Base-by-base conservation (phyloP, 768 basidiomycete genomes). In the Imleria badia region DNA sequence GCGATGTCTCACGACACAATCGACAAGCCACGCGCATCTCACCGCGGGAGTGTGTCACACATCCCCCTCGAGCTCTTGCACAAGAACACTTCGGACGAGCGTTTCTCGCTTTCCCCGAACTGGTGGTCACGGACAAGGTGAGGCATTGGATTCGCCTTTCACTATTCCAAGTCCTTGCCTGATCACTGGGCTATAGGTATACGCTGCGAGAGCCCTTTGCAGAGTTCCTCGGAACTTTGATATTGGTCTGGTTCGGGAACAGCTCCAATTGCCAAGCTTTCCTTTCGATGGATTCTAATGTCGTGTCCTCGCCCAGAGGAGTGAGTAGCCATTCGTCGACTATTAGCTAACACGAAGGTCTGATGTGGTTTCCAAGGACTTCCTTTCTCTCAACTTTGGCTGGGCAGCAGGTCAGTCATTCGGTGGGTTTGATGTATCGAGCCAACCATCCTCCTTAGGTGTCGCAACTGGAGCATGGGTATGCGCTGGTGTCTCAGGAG, bases 391-490 rank as follows among this genome's bases (percentile, higher is more conserved):
- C 50, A 55, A 56, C 47, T 58, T 65, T 42, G 60, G 63, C 29
- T 69, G 66, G 68, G 63, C 58, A n/a, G 31, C 26, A 29, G 63
- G 59, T 60, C 15, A 40, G 58, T 33, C 8, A 29, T 36, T 43
- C 11, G 20, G 23, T 6, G 42, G 15, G 19, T 45, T 43, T 11
- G 36, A 50, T 22, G 42, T 43, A 54, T 52, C 39, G 26, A 12
- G 20, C 41, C 12, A 30, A 60, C 36, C 22, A 33, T 26, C 13
- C 20, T 11, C 14, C 3, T 34, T 39, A 53, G 75, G 84, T n/a
- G 76, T 79, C 5, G 81, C 83, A 12, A 69, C 86, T 58, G 87
- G 85, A 43, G 84, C 81, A 13, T 87, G 83, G 82, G 76, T 81
- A 5, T 78, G 80, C 22, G 81, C 79, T 39, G 84, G 85, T 31